Evolutionary conservation across 148 eudicot species (phyloP).

Genomic region (Fagopyrum tataricum): DNA sequence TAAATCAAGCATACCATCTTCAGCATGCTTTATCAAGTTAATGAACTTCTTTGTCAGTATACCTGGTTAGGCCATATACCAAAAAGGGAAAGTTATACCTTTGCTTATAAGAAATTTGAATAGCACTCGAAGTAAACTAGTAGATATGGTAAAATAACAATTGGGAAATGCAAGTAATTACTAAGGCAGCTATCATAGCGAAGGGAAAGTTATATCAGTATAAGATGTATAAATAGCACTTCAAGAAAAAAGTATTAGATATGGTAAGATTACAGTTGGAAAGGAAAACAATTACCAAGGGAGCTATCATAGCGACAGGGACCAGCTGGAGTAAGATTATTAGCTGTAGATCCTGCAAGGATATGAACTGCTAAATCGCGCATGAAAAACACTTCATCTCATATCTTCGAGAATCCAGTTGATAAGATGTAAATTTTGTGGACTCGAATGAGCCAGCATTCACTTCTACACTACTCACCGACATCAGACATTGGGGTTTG

Average conservation of each 20-base stretch:
- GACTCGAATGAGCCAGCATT: neutral
- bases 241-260: neutral
- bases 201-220: constrained; percentile 33
- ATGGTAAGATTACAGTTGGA: neutral
- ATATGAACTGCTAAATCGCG: neutral
- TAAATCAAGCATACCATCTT: constrained; percentile 95
- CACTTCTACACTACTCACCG: constrained; percentile 38
- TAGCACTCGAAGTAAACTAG: neutral
- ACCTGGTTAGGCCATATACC: constrained; percentile 56
- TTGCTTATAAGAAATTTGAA: constrained; percentile 52
- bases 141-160: neutral
- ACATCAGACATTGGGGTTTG: constrained; percentile 50
- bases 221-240: constrained; percentile 46
- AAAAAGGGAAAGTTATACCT: neutral
- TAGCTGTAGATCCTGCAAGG: constrained; percentile 81
- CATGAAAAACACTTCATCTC: neutral
- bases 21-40: constrained; percentile 84
- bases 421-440: neutral
- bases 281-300: constrained; percentile 41
- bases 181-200: constrained; percentile 97
- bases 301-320: constrained; percentile 96
- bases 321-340: constrained; percentile 71
- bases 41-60: constrained; percentile 85
- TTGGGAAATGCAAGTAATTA: constrained; percentile 18
- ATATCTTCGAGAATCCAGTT: neutral